phyloP scores from a whole-genome alignment of 176 grass and related monocot species.

The Juncus effusus region DNA sequence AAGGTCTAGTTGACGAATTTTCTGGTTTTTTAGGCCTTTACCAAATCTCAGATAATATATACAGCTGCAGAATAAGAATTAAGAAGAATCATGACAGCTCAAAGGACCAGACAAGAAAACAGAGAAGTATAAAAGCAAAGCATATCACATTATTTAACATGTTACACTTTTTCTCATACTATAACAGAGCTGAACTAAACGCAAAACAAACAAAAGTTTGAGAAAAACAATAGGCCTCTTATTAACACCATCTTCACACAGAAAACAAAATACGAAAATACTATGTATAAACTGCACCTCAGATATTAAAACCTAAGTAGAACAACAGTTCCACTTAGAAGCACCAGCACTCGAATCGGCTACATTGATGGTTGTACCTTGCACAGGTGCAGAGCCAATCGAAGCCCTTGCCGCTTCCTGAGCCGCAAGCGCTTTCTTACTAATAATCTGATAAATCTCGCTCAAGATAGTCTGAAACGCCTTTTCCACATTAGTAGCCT shows the following conservation, averaged over 20 bases:
- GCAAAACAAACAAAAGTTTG: conserved; percentile 6
- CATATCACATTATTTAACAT: no score
- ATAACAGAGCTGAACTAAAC: conserved; percentile 13
- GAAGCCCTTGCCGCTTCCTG: conserved; percentile 44
- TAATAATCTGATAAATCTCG: conserved; percentile 74
- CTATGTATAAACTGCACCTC: conserved; percentile 12
- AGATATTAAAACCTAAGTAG: conserved; percentile 26
- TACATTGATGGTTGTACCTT: conserved; percentile 63
- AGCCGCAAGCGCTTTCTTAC: conserved; percentile 56
- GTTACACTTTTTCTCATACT: conserved; percentile 1
- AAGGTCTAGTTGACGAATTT: no score
- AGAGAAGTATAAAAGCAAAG: no score
- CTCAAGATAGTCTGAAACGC: conserved; percentile 73
- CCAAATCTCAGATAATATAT: no score
- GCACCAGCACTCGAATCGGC: conserved; percentile 24
- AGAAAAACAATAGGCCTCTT: conserved; percentile 13
- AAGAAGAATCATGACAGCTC: no score
- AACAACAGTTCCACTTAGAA: conserved; percentile 54
- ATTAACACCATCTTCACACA: neutral
- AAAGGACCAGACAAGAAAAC: no score
- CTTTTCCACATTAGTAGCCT: conserved; percentile 72
- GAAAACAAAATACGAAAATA: neutral
- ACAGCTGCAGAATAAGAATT: no score
- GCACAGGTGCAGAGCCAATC: conserved; percentile 37
- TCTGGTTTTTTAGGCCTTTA: no score